A percentile compares a stretch with the other conserved stretches of the same genome.
Conservation (phyloP, 1,139 yeast genomes). For the Meyerozyma elateridarum region DNA sequence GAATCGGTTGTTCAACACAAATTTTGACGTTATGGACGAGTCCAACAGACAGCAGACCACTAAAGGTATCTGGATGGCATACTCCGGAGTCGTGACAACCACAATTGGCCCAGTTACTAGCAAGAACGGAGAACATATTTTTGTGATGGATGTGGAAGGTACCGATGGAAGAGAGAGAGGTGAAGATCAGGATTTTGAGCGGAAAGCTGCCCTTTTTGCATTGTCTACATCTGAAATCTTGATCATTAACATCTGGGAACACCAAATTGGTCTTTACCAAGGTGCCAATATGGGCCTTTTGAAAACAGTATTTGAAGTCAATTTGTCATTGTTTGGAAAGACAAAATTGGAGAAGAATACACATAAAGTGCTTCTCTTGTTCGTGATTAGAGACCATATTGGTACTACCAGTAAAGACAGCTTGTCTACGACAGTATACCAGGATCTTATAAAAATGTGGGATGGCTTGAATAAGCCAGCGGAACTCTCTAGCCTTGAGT, state of each 20-base stretch:
- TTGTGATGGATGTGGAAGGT: constrained; percentile 95
- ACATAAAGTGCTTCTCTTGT: constrained; percentile 72
- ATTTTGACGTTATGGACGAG: constrained; percentile 92
- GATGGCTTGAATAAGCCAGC: constrained; percentile 66
- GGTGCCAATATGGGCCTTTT: constrained; percentile 96
- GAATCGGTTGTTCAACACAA: constrained; percentile 79
- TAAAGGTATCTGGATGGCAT: constrained; percentile 91
- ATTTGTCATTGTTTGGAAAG: constrained; percentile 69
- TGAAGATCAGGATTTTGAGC: constrained; percentile 95
- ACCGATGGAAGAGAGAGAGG: constrained; percentile 98
- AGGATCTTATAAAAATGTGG: constrained; percentile 81
- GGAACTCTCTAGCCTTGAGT: constrained; percentile 45
- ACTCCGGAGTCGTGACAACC: constrained; percentile 39
- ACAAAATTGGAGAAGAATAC: constrained; percentile 28
- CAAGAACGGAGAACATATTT: constrained; percentile 34
- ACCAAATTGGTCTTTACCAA: constrained; percentile 92
- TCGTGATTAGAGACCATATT: constrained; percentile 88
- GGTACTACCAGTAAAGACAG: constrained; percentile 82
- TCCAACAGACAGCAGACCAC: constrained; percentile 79
- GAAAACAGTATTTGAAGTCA: constrained; percentile 94
- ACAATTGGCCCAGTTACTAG: constrained; percentile 10
- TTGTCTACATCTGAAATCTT: constrained; percentile 86
- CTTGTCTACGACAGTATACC: constrained; percentile 60
- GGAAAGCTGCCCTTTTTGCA: constrained; percentile 94
- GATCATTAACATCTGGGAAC: constrained; percentile 94